These are phyloP conservation scores for Dendrocalamus sinicus DNA, from an alignment of 176 grass and related monocot genomes.

Conservation along the genomic window DNA sequence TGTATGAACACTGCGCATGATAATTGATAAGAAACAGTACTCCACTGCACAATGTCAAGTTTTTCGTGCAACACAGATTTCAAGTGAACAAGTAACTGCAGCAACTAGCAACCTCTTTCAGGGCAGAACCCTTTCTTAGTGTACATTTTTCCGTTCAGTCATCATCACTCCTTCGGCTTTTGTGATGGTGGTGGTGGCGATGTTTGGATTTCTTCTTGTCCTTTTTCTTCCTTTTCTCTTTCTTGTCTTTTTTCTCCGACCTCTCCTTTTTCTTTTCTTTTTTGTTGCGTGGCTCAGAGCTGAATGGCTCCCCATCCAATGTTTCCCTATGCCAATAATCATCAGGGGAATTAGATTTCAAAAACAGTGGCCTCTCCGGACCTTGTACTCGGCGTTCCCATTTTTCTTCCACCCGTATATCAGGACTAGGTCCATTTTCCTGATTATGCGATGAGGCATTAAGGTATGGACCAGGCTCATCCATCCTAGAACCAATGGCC, in stretches of 20 bases:
- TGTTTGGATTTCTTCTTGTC: slow-evolving; percentile 76
- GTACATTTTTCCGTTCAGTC: slow-evolving; percentile 31
- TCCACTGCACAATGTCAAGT: neutral
- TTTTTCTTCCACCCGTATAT: slow-evolving; percentile 62
- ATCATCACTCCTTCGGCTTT: slow-evolving; percentile 58
- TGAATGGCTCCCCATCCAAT: slow-evolving; percentile 21
- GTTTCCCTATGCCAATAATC: slow-evolving; percentile 31
- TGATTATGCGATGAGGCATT: slow-evolving; percentile 29
- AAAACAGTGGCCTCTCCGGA: slow-evolving; percentile 68
- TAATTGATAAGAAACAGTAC: neutral
- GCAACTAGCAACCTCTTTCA: neutral
- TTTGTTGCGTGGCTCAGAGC: slow-evolving; percentile 31
- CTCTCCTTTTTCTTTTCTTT: slow-evolving; percentile 46
- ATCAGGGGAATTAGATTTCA: slow-evolving; percentile 51
- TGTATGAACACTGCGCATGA: neutral
- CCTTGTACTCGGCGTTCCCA: slow-evolving; percentile 60
- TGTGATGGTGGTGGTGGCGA: slow-evolving; percentile 47
- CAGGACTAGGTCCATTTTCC: slow-evolving; percentile 24
- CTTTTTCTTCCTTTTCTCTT: slow-evolving; percentile 53
- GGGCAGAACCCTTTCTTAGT: neutral
- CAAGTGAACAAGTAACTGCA: neutral
- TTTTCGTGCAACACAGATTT: slow-evolving; percentile 30
- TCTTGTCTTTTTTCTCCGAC: slow-evolving; percentile 42
- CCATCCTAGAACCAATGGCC: slow-evolving; percentile 89
- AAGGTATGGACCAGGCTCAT: slow-evolving; percentile 79